Base-by-base conservation (phyloP, 2,329 filamentous ascomycete species). In the Ceratocystis harringtonii region DNA sequence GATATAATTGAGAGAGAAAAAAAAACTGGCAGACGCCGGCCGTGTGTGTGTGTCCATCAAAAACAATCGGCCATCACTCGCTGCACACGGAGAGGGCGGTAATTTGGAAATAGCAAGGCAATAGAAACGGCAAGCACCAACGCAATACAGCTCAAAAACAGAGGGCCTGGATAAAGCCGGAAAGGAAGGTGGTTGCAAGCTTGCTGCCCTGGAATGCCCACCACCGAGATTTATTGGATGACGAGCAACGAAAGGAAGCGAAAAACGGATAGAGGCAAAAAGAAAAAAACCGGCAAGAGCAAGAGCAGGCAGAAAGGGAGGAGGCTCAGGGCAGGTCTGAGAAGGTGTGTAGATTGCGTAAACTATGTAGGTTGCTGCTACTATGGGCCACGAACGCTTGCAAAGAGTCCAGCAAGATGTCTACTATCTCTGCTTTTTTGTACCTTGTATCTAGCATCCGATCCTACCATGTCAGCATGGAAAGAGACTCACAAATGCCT, bases 161-260 rank as follows among this genome's bases (percentile, higher is more conserved):
- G 19, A 30, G 32, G 17, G 55, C n/a, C 55, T n/a, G 28, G 5
- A 58, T 17, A 52, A 52, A 52, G 48, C 48, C 17, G 45, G 17
- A 5, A 25, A 19, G 25, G 28, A 30, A 36, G 25, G 55, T 15
- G 30, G 8, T 36, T 58, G 15, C 55, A 8, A 10, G 55, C 22
- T 58, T 41, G 36, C 36, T 41, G 36, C 55, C 32, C 55, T 58
- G 55, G 55, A 58, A 58, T 58, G 55, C 55, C 8, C 30, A 58
- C 12, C 55, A 36, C 25, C 5, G 55, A 17, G 8, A 7, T 19
- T 30, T n/a, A 30, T 58, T 58, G 17, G 25, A 17, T 58, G 19
- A 58, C 32, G 30, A 12, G 55, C 55, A 58, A 58, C 55, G 12
- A 58, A 15, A 32, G 32, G 17, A 28, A 30, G 25, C 30, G 5